Percentiles rank a stretch among this genome's conserved stretches.
Evolutionary conservation across 2,329 filamentous ascomycete species (phyloP).

Genomic region (Alternaria sp.): DNA sequence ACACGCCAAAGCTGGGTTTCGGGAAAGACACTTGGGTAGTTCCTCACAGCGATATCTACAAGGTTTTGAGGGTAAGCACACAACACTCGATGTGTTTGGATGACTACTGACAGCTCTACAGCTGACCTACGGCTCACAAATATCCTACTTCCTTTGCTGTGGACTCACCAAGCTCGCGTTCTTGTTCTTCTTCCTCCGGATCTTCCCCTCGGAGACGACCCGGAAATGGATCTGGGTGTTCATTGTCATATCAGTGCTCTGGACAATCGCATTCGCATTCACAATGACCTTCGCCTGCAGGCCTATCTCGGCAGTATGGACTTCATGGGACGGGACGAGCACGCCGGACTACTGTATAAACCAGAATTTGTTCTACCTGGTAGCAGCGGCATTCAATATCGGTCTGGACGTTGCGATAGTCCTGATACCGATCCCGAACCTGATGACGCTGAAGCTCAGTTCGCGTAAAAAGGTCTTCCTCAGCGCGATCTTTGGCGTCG

Average conservation of each 20-base stretch:
- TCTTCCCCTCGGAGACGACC: slow-evolving; percentile 31
- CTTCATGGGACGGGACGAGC: slow-evolving; percentile 22
- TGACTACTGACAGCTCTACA: neutral
- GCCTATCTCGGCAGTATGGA: slow-evolving; percentile 27
- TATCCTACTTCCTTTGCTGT: slow-evolving; percentile 34
- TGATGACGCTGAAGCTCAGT: slow-evolving; percentile 26
- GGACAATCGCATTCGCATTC: slow-evolving; percentile 23
- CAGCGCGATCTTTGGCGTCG: slow-evolving; percentile 41
- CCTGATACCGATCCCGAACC: slow-evolving; percentile 22
- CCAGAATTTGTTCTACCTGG: slow-evolving; percentile 16
- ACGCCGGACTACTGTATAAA: slow-evolving; percentile 34
- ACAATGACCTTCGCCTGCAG: slow-evolving; percentile 30
- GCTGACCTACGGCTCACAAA: slow-evolving; percentile 27
- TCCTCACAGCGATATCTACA: slow-evolving; percentile 28
- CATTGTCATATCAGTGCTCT: slow-evolving; percentile 9
- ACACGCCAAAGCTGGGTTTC: slow-evolving; percentile 43
- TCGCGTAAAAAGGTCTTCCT: slow-evolving; percentile 37
- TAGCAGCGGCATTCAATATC: slow-evolving; percentile 22
- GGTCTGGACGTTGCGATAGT: slow-evolving; percentile 23
- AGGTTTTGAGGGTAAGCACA: neutral
- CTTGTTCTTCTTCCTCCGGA: slow-evolving; percentile 32
- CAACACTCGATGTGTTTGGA: neutral
- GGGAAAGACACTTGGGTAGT: slow-evolving; percentile 61
- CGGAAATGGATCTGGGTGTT: slow-evolving; percentile 17
- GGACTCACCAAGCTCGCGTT: slow-evolving; percentile 32